These are phyloP conservation scores for Spergularia azorica DNA, from an alignment of 179 eudicot genomes.

Conservation along the genomic window DNA sequence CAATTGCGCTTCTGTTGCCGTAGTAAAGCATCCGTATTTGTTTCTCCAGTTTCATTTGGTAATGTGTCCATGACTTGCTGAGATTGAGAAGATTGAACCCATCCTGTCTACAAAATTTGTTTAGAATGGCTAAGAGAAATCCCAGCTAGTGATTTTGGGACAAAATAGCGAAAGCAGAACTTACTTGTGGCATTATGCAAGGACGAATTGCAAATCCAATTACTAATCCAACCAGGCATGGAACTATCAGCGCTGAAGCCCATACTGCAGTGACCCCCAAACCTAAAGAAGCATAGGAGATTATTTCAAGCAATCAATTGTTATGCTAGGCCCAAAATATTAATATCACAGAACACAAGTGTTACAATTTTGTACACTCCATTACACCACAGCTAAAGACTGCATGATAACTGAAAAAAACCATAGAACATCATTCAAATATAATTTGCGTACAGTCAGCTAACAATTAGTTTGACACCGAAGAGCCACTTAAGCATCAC, in stretches of 20 bases:
- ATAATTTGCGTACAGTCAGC: not conserved
- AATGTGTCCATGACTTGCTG: slow-evolving; percentile 68
- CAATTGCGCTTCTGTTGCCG: slow-evolving; percentile 76
- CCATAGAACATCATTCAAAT: not conserved
- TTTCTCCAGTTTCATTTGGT: slow-evolving; percentile 67
- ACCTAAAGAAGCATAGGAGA: slow-evolving; percentile 22
- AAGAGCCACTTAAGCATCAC: not conserved
- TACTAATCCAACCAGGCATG: slow-evolving; percentile 48
- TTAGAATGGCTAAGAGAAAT: slow-evolving; percentile 32
- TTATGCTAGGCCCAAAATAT: not conserved
- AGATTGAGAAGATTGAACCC: slow-evolving; percentile 25
- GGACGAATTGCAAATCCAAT: slow-evolving; percentile 64
- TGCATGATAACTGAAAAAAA: not conserved
- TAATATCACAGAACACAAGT: not conserved
- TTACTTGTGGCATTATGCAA: slow-evolving; percentile 53
- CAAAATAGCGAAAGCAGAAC: slow-evolving; percentile 27
- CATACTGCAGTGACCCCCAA: slow-evolving; percentile 40
- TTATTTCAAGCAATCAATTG: not conserved
- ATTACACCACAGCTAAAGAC: not conserved
- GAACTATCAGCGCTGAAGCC: slow-evolving; percentile 41
- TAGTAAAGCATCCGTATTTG: slow-evolving; percentile 54
- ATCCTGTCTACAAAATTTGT: slow-evolving; percentile 69
- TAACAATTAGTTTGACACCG: not conserved
- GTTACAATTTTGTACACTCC: not conserved
- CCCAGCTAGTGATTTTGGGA: not conserved